These are phyloP conservation scores for Breynia disticha DNA, from an alignment of 441 rosid genomes.

Conservation along the genomic window DNA sequence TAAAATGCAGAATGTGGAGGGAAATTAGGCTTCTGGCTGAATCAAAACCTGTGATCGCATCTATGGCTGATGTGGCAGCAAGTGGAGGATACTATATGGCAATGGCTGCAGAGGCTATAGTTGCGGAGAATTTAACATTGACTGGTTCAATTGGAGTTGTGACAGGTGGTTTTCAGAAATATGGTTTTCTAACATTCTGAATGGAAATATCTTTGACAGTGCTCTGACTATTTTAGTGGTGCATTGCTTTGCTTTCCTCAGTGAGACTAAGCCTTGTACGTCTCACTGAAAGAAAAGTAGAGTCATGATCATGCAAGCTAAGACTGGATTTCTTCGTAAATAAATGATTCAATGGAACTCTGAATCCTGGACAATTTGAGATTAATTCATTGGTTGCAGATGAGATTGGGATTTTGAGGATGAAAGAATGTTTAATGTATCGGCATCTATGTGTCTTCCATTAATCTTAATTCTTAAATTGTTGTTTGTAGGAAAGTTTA, in stretches of 20 bases:
- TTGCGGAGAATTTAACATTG: constrained; percentile 78
- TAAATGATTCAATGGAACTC: too few species aligned
- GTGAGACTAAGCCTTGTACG: too few species aligned
- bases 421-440: not conserved
- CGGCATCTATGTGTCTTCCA: not conserved
- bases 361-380: too few species aligned
- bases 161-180: constrained; percentile 42
- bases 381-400: too few species aligned
- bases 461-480: constrained; percentile 7
- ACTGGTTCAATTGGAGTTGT: constrained; percentile 98
- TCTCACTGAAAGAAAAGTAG: too few species aligned
- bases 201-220: not conserved
- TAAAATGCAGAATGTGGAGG: constrained; percentile 84
- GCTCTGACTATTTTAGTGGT: not conserved
- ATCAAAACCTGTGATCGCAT: constrained; percentile 81
- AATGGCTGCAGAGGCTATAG: constrained; percentile 71
- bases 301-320: too few species aligned
- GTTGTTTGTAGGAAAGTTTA: constrained; percentile 57
- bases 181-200: not conserved
- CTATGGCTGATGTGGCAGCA: constrained; percentile 96
- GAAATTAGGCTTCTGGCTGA: constrained; percentile 80
- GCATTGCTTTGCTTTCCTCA: not conserved
- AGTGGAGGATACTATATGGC: constrained; percentile 99
- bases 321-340: too few species aligned
- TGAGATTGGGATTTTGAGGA: not conserved